phyloP scores from a whole-genome alignment of 495 filamentous ascomycete species.

The Staphylotrichum longicolle region DNA sequence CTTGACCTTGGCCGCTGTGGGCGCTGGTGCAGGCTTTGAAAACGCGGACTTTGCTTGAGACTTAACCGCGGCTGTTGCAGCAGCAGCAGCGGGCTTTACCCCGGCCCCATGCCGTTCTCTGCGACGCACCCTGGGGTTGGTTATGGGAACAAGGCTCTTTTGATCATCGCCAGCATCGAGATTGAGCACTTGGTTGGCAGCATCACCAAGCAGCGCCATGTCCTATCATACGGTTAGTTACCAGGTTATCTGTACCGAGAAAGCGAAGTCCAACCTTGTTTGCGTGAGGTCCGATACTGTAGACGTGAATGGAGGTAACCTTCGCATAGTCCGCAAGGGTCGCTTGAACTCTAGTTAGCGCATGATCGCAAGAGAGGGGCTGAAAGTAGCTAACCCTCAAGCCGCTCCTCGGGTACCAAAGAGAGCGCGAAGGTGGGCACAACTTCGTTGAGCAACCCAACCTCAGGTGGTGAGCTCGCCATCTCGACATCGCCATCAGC shows the following conservation, averaged over 20 bases:
- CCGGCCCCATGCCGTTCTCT: constrained; percentile 37
- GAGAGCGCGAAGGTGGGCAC: constrained; percentile 57
- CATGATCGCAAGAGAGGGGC: not conserved
- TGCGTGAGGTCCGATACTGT: constrained; percentile 72
- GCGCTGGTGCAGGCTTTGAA: constrained; percentile 1
- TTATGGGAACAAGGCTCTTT: constrained; percentile 34
- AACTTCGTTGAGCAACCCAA: constrained; percentile 46
- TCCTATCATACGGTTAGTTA: constrained; percentile 44
- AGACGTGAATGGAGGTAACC: constrained; percentile 77
- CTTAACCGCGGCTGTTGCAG: constrained; percentile 14
- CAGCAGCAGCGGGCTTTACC: constrained; percentile 25
- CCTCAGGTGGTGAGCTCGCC: constrained; percentile 64
- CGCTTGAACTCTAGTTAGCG: constrained; percentile 47
- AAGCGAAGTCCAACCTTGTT: constrained; percentile 52
- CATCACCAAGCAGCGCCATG: constrained; percentile 69
- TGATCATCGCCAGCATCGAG: constrained; percentile 24
- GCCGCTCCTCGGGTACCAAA: constrained; percentile 75
- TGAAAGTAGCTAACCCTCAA: constrained; percentile 56
- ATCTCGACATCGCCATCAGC: constrained; percentile 70
- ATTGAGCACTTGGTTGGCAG: constrained; percentile 59
- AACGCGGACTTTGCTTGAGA: constrained; percentile 24
- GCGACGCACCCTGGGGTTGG: constrained; percentile 39
- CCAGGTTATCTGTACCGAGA: not conserved
- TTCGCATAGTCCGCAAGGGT: constrained; percentile 64
- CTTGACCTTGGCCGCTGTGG: constrained; percentile 27